A percentile compares a stretch with the other conserved stretches of the same genome.
phyloP scores from a whole-genome alignment of 371 early-diverging fungal species.

The Rhizomucor pusillus region DNA sequence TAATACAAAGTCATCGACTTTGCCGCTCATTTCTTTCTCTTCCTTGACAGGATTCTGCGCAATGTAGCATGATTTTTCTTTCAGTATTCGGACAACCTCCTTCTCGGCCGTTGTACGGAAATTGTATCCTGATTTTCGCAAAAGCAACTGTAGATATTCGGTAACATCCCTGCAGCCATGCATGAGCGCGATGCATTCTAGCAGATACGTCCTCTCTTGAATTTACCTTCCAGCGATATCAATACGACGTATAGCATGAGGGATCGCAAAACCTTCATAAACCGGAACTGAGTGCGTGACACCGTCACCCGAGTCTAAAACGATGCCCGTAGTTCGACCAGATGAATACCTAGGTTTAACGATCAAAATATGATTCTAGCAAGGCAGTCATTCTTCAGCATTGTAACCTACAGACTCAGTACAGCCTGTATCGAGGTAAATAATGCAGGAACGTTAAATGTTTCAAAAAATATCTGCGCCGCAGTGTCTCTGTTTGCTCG shows the following conservation, averaged over 20 bases:
- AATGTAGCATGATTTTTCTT: conserved; percentile 94
- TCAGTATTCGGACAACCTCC: conserved; percentile 91
- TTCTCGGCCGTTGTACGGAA: conserved; percentile 91
- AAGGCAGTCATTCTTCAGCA: no score
- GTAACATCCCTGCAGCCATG: conserved; percentile 79
- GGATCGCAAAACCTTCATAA: conserved; percentile 95
- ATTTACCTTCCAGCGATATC: conserved; percentile 88
- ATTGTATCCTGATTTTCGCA: conserved; percentile 84
- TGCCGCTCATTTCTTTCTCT: conserved; percentile 76
- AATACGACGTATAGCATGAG: conserved; percentile 88
- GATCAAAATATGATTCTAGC: no score
- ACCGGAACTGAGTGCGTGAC: conserved; percentile 95
- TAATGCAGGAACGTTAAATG: conserved; percentile 95
- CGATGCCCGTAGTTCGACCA: conserved; percentile 95
- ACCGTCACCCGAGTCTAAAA: conserved; percentile 93
- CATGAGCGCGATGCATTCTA: neutral
- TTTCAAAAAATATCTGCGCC: conserved; percentile 96
- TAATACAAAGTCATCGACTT: conserved; percentile 78
- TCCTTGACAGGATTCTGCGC: conserved; percentile 87
- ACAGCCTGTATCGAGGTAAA: conserved; percentile 96
- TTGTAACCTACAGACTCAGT: conserved; percentile 70
- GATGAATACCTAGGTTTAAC: conserved; percentile 46
- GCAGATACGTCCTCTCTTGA: neutral
- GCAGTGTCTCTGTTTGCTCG: conserved; percentile 85
- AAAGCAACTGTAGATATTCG: conserved; percentile 79